Percentiles rank a stretch among this genome's conserved stretches.
These are phyloP conservation scores for Trichoderma koningiopsis DNA, from an alignment of 2,329 filamentous ascomycete genomes.

Conservation along the genomic window DNA sequence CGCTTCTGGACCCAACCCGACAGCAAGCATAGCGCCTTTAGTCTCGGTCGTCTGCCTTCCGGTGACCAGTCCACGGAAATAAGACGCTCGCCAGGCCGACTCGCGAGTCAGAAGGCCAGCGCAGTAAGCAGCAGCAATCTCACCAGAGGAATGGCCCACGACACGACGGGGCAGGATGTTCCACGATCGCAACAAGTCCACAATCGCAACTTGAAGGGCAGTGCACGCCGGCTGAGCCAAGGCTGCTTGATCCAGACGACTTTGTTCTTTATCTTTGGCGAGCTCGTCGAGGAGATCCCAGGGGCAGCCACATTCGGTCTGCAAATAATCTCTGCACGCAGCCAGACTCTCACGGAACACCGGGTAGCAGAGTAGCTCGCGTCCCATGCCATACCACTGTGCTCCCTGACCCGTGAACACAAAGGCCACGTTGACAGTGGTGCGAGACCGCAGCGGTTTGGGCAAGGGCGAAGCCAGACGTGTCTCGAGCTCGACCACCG, in stretches of 20 bases:
- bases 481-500: background rate
- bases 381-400: constrained; percentile 38
- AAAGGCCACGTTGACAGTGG: constrained; percentile 29
- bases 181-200: constrained; percentile 16
- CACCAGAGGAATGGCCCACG: constrained; percentile 8
- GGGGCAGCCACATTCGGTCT: background rate
- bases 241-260: constrained; percentile 13
- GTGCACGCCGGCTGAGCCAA: constrained; percentile 25
- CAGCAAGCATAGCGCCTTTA: constrained; percentile 11
- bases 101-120: background rate
- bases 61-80: background rate
- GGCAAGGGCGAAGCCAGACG: background rate
- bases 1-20: background rate
- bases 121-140: constrained; percentile 20
- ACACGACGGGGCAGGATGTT: background rate
- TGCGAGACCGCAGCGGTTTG: background rate
- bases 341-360: constrained; percentile 15
- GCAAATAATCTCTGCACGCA: constrained; percentile 8
- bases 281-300: constrained; percentile 24
- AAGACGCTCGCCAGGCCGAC: background rate
- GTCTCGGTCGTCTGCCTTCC: background rate
- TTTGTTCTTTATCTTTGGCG: background rate
- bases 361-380: constrained; percentile 32
- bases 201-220: constrained; percentile 26
- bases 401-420: constrained; percentile 41